Base-by-base conservation (phyloP, 2,329 filamentous ascomycete genomes). In the Zopfia rhizophila region DNA sequence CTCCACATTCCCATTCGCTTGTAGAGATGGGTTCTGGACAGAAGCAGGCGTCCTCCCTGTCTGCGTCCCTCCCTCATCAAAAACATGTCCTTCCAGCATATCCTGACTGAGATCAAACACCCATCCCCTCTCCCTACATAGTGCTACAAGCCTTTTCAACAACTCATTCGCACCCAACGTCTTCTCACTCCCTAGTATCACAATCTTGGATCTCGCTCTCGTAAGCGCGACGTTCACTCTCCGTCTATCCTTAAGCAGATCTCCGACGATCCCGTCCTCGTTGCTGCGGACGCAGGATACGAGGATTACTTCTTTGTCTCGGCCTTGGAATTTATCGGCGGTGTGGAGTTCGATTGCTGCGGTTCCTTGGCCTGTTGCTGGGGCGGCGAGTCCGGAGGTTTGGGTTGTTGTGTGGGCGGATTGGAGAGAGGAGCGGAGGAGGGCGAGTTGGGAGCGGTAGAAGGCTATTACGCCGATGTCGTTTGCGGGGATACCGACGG, bases 151-250 rank as follows among this genome's bases (percentile, higher is more conserved):
- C 16, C 82, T 81, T 23, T 82, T 82, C 11, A 99, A 78, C 73
- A 97, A 86, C 58, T 91, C 89, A 56, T 90, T 77, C 14, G 76
- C 73, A 0, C 55, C 53, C n/a, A 99, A 76, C 1, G 94, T 99
- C 44, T 78, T 80, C 64, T 84, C 83, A 69, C 90, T 95, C 7
- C 94, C 94, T 0, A 99, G 73, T 10, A 99, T 88, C 1, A 99
- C 79, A 24, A 99, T 76, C 75, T 99, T 99, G 0, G 89, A 94
- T 68, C 92, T 90, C 16, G 94, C 94, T 19, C 94, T 82, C 3
- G 94, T 99, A 55, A 99, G 90, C 0, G 94, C 94, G 3, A 99
- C 94, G 61, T 99, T 99, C 67, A 99, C 91, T 36, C 94, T 79
- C 43, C 94, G 80, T 89, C 91, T 95, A 70, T 99, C 94, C 50